Evolutionary conservation across 2,329 filamentous ascomycete genomes (phyloP), one percentile per base, ranked within the genome.

Genomic region (Phoma sp.): DNA sequence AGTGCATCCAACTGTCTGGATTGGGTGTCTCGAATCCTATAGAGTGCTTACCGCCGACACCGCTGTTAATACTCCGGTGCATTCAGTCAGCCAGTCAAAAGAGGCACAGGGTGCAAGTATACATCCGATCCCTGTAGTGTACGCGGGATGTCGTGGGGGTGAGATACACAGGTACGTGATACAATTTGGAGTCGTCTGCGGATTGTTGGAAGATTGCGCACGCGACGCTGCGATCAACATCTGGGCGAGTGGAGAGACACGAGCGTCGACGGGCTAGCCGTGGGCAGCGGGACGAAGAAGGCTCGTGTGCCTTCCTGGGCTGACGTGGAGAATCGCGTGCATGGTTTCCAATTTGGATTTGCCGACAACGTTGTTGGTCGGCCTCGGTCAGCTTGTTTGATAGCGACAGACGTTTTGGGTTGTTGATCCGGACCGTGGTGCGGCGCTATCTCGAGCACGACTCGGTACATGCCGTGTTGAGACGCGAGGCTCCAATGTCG

Each of bases 91-190:
- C 51, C 55, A 55, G 53, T 55, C 47, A 47, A 57, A 55, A 41
- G 46, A 39, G 38, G 36, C 45, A 45, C 40, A 31, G 3, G 13
- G 43, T 43, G 41, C 40, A 35, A 31, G 36, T 45, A 29, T 45
- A 41, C 40, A 35, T 43, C 46, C 43, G 44, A 64, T 60, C 60
- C 62, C 56, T 54, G 62, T 45, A 58, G 57, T 47, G 48, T 45
- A 57, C 52, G 62, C 52, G 66, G 67, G 64, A 60, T 67, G 39
- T 9, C 48, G 67, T 66, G 65, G 64, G 65, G 66, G 62, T 58
- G 19, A 40, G 51, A 62, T 51, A 51, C 38, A 43, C 46, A 38
- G 47, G 60, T 68, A 69, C 67, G 66, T 67, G 61, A 69, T 69
- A 61, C 61, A 59, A 68, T 67, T 66, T 66, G 63, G 37, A 48